Evolutionary conservation across 495 filamentous ascomycete species (phyloP).

Genomic region (Xylaria venustula): DNA sequence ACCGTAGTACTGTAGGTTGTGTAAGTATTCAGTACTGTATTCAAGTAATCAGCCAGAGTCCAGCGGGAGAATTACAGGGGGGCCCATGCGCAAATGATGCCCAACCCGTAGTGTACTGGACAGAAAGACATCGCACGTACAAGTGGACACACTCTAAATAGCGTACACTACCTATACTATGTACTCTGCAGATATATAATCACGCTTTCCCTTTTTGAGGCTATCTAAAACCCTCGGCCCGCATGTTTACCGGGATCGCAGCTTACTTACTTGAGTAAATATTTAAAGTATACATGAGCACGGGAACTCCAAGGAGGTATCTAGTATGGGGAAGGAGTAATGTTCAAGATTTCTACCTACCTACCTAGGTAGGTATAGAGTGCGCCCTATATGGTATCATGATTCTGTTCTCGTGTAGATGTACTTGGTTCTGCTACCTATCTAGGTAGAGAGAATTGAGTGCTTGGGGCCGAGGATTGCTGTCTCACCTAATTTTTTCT

Average conservation of each 20-base stretch:
- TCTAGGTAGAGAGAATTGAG: too few relatives aligned
- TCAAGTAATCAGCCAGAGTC: too few relatives aligned
- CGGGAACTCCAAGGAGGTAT: too few relatives aligned
- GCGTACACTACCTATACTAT: not conserved
- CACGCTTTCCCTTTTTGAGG: conserved; percentile 8
- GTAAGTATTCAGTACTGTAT: not conserved
- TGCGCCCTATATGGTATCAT: too few relatives aligned
- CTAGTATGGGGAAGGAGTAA: too few relatives aligned
- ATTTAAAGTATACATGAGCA: too few relatives aligned
- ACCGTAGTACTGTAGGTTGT: not conserved
- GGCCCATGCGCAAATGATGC: not conserved
- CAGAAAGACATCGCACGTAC: not conserved
- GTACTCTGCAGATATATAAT: not conserved
- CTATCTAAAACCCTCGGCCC: not conserved
- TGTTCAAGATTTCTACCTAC: too few relatives aligned
- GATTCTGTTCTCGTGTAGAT: too few relatives aligned
- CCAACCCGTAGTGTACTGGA: conserved; percentile 1
- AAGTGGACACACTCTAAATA: not conserved
- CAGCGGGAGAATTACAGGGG: too few relatives aligned
- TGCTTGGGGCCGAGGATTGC: too few relatives aligned
- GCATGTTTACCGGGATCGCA: not conserved
- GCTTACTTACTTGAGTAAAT: not conserved
- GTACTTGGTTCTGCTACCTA: too few relatives aligned
- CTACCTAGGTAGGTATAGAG: not conserved
- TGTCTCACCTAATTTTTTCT: not conserved